Evolutionary conservation across 257 asterid genomes (phyloP).

Genomic region (Plantago elongata): DNA sequence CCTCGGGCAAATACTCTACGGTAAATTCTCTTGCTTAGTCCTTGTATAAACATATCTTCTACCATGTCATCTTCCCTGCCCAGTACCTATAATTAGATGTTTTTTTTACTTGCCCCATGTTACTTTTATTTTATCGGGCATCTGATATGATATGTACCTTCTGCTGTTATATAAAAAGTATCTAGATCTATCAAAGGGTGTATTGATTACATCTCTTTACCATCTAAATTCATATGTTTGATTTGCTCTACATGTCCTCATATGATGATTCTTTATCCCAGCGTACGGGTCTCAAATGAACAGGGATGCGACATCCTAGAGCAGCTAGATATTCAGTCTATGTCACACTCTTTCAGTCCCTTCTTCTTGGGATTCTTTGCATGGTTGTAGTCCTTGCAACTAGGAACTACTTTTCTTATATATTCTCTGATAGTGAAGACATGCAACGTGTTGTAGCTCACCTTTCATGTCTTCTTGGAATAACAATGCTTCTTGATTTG

Average conservation of each 20-base stretch:
- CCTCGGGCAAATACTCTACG: constrained; percentile 18
- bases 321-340: constrained; percentile 12
- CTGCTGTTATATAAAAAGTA: constrained; percentile 62
- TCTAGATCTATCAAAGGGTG: constrained; percentile 91
- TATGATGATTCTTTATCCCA: neutral
- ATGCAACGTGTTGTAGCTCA: constrained; percentile 13
- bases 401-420: constrained; percentile 6
- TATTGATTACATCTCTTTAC: too few relatives aligned
- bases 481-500: constrained; percentile 15
- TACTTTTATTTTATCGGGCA: constrained; percentile 10
- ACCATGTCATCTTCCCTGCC: constrained; percentile 9
- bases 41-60: constrained; percentile 14
- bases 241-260: neutral
- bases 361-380: constrained; percentile 8
- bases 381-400: constrained; percentile 4
- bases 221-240: too few relatives aligned
- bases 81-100: constrained; percentile 16
- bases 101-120: constrained; percentile 10
- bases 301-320: constrained; percentile 13
- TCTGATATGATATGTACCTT: constrained; percentile 20
- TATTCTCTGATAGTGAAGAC: constrained; percentile 12
- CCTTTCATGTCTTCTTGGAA: constrained; percentile 12
- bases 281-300: constrained; percentile 15
- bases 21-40: constrained; percentile 18
- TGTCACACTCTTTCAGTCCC: constrained; percentile 13